Evolutionary conservation across 1,139 yeast species (phyloP).

Genomic region (Candida sp.): DNA sequence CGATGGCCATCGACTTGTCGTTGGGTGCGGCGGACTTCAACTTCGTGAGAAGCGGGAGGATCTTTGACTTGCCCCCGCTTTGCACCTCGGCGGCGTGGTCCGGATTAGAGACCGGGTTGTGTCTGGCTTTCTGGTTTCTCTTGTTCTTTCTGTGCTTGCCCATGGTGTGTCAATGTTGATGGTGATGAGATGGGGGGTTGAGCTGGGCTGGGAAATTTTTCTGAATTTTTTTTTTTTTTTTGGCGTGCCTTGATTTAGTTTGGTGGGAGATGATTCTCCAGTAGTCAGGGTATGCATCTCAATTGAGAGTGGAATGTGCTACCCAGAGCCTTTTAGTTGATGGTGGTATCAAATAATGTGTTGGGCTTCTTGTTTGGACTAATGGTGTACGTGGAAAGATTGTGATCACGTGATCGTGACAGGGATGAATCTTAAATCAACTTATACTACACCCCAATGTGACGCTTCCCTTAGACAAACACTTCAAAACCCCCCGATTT

Average conservation of each 20-base stretch:
- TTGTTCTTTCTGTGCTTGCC: conserved; percentile 78
- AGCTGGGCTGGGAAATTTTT: not conserved
- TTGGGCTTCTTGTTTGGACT: too few species aligned
- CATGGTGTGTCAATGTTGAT: conserved; percentile 39
- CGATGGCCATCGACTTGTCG: conserved; percentile 80
- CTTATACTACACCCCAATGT: too few species aligned
- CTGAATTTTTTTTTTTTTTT: not conserved
- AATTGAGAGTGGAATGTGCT: too few species aligned
- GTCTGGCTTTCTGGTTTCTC: conserved; percentile 58
- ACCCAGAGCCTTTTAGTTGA: too few species aligned
- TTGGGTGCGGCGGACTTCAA: conserved; percentile 66
- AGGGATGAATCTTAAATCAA: too few species aligned
- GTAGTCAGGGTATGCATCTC: too few species aligned
- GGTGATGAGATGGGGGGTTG: conserved; percentile 2
- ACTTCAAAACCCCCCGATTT: too few species aligned
- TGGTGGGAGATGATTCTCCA: too few species aligned
- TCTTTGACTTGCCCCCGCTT: conserved; percentile 54
- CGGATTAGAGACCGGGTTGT: conserved; percentile 47
- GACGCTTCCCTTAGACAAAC: too few species aligned
- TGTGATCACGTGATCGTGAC: too few species aligned
- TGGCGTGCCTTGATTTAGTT: not conserved
- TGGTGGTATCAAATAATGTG: too few species aligned
- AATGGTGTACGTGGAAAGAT: too few species aligned
- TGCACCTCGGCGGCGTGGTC: conserved; percentile 44
- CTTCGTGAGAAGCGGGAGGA: conserved; percentile 70